Percentiles rank a stretch among this genome's conserved stretches.
phyloP scores from a whole-genome alignment of 176 grass and related monocot species.

The Saccharum spontaneum region DNA sequence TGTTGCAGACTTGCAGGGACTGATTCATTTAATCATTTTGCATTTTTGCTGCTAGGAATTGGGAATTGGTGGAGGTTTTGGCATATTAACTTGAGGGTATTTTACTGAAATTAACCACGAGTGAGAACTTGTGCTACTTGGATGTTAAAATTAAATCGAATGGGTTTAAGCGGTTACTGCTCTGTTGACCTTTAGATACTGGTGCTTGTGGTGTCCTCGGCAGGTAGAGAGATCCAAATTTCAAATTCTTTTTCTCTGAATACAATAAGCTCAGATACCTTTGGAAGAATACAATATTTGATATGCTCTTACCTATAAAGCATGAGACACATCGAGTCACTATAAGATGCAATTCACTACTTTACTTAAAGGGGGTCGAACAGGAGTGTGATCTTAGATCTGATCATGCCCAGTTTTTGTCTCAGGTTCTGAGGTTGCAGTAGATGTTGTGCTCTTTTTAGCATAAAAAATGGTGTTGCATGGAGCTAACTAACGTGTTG shows the following conservation, averaged over 20 bases:
- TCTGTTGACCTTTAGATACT: neutral
- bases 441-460: neutral
- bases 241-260: neutral
- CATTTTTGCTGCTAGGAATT: neutral
- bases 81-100: neutral
- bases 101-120: neutral
- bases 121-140: neutral
- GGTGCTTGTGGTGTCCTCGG: neutral
- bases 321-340: neutral
- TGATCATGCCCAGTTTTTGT: conserved; percentile 11
- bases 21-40: neutral
- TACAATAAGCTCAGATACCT: neutral
- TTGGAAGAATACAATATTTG: neutral
- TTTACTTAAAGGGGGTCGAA: neutral
- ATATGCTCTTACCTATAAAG: conserved; percentile 6
- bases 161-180: neutral
- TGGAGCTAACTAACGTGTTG: neutral
- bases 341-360: neutral
- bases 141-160: neutral
- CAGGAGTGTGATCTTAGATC: conserved; percentile 23
- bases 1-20: neutral
- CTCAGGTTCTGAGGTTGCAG: conserved; percentile 1
- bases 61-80: neutral
- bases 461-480: conserved; percentile 11
- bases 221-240: neutral